Base-by-base conservation (phyloP, 108 stramenopile genomes). In the Seminavis robusta region DNA sequence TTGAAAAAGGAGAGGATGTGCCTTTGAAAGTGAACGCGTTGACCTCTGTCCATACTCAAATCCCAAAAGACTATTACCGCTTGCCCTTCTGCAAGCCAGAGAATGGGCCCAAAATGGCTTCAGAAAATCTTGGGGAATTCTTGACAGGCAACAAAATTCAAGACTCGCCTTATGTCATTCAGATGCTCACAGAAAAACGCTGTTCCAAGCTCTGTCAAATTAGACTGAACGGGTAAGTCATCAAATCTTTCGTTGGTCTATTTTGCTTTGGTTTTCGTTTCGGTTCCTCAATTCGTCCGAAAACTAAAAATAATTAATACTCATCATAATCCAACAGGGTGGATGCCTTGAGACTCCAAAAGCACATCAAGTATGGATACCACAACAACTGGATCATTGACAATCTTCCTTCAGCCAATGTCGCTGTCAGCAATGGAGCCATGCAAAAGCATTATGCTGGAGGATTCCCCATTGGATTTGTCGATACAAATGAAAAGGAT, bases 321-420 rank as follows among this genome's bases (percentile, higher is more conserved):
- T n/a, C n/a, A n/a, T n/a, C n/a, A n/a, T n/a, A n/a, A n/a, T n/a
- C n/a, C 26, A 37, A 37, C 60, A 70, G 72, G 44, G 41, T 70
- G 15, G 80, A 94, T 24, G 82, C 81, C 20, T 61, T 68, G 33
- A 77, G 63, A 29, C 53, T 94, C 46, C 52, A 56, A 11, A 43
- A 66, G 34, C 88, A 94, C 68, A 92, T 92, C 69, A 74, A 80
- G 52, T 81, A 93, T 59, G 83, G 83, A 52, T 95, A 95, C 58
- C 89, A 92, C 67, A 89, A 98, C 88, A 98, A 99, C 77, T 98
- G 98, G 98, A 99, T 99, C 61, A 93, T 98, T 68, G 98, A 99
- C 70, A 99, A 99, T 64, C 49, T 99, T 25, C 98, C 98, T n/a
- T 90, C 94, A 1, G 98, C 98, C 24, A 71, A 76, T 26, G 48